Percentiles rank a stretch among this genome's conserved stretches.
phyloP scores from a whole-genome alignment of 257 asterid species.

The Salvia splendens region DNA sequence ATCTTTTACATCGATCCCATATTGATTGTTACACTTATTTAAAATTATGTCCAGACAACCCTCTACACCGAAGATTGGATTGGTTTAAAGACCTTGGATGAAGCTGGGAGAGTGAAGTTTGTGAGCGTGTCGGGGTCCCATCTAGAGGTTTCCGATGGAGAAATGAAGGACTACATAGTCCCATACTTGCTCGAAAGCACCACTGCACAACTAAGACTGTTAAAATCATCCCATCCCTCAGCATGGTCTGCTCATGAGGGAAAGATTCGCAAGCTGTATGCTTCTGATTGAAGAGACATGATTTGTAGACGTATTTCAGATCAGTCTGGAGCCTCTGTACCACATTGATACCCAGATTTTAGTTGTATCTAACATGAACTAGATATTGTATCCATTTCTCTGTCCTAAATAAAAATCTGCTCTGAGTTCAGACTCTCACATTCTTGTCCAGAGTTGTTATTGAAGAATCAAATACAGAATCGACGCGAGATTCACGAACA shows the following conservation, averaged over 20 bases:
- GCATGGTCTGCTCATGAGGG: not conserved
- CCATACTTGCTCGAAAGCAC: conserved; percentile 69
- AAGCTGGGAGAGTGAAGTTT: conserved; percentile 84
- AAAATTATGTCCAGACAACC: conserved; percentile 46
- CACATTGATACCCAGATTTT: conserved; percentile 1
- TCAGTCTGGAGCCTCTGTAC: conserved; percentile 15
- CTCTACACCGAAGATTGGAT: conserved; percentile 88
- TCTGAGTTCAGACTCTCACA: not conserved
- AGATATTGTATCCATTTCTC: conserved; percentile 5
- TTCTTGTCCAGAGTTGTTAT: not conserved
- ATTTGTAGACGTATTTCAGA: not conserved
- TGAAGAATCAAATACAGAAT: no score
- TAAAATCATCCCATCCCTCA: conserved; percentile 27
- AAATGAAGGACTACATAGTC: conserved; percentile 57
- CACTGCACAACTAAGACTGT: conserved; percentile 30
- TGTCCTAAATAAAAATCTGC: not conserved
- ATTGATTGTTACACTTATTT: not conserved
- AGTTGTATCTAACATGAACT: conserved; percentile 12
- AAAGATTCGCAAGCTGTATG: conserved; percentile 40
- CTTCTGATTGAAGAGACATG: conserved; percentile 27
- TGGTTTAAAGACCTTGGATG: conserved; percentile 72
- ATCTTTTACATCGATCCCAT: not conserved
- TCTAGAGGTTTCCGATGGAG: conserved; percentile 60
- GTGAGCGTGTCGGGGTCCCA: conserved; percentile 60
- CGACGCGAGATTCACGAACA: no score